A percentile compares a stretch with the other conserved stretches of the same genome.
Evolutionary conservation across 2,329 filamentous ascomycete genomes (phyloP).

Genomic region (Xylaria arbuscula): DNA sequence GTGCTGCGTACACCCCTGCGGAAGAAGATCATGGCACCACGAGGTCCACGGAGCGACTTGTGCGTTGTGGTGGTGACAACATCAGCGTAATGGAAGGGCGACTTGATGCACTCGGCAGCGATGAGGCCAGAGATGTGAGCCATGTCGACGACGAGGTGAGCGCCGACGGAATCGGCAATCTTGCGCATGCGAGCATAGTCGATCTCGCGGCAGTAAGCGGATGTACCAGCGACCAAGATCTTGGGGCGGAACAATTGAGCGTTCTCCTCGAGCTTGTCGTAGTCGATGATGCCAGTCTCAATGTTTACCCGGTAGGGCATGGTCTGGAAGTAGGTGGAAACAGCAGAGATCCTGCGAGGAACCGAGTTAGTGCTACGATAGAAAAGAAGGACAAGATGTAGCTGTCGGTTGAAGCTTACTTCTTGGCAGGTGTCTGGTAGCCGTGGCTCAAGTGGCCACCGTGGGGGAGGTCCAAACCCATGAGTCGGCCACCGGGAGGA

Average conservation of each 20-base stretch:
- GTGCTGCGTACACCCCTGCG: constrained; percentile 93
- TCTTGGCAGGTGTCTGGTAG: constrained; percentile 95
- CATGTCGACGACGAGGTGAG: constrained; percentile 97
- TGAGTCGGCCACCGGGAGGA: constrained; percentile 92
- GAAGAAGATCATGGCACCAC: constrained; percentile 99
- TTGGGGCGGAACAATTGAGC: constrained; percentile 94
- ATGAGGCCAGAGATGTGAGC: constrained; percentile 98
- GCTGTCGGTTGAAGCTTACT: constrained; percentile 64
- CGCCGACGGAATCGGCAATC: constrained; percentile 92
- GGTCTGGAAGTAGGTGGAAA: constrained; percentile 99
- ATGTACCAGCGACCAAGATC: constrained; percentile 94
- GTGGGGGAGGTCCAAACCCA: constrained; percentile 95
- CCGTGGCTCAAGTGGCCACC: constrained; percentile 96
- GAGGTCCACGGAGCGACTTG: constrained; percentile 97
- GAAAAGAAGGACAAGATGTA: constrained; percentile 34
- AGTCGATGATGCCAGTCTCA: constrained; percentile 95
- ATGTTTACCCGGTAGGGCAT: constrained; percentile 93
- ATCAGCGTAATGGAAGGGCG: constrained; percentile 91
- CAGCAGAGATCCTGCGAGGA: constrained; percentile 77
- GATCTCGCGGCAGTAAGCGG: constrained; percentile 97
- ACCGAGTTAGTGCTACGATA: constrained; percentile 52
- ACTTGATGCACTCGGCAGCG: constrained; percentile 90
- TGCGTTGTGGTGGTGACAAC: constrained; percentile 98
- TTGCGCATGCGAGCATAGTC: constrained; percentile 97
- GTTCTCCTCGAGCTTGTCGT: constrained; percentile 90